phyloP scores from a whole-genome alignment of 176 grass and related monocot genomes.

The Neostapfia colusana region DNA sequence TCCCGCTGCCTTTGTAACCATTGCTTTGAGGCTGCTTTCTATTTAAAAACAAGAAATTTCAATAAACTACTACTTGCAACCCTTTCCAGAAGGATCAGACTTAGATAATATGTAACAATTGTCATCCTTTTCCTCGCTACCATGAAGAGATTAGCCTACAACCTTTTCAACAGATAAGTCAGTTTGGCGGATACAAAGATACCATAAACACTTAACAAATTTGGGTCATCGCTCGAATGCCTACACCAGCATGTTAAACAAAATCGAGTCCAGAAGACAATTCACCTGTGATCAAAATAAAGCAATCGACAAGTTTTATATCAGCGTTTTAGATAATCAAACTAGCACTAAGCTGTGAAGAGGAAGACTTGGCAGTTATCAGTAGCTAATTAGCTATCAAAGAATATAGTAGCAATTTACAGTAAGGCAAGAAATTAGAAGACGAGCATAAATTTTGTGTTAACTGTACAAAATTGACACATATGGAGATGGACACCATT shows the following conservation, averaged over 20 bases:
- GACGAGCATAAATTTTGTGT: background rate
- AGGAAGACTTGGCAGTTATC: constrained; percentile 6
- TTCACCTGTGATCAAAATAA: constrained; percentile 51
- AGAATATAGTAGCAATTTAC: background rate
- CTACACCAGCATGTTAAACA: constrained; percentile 77
- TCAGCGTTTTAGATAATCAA: constrained; percentile 7
- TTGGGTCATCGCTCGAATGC: constrained; percentile 57
- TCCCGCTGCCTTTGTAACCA: constrained; percentile 34
- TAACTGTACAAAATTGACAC: background rate
- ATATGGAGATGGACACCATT: background rate
- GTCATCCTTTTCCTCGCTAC: constrained; percentile 44
- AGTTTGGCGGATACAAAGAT: constrained; percentile 43
- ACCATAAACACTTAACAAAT: constrained; percentile 39
- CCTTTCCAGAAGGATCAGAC: constrained; percentile 11
- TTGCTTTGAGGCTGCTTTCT: constrained; percentile 35
- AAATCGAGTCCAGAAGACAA: constrained; percentile 47
- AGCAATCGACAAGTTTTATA: background rate
- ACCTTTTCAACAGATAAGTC: constrained; percentile 45
- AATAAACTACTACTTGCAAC: constrained; percentile 32
- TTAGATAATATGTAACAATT: constrained; percentile 37
- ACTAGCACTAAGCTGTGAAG: background rate
- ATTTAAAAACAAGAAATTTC: constrained; percentile 33
- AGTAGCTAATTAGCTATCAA: background rate
- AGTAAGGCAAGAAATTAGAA: background rate
- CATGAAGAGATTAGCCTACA: constrained; percentile 55